Conservation (phyloP, 129 eudicot species). For the Flaveria robusta region DNA sequence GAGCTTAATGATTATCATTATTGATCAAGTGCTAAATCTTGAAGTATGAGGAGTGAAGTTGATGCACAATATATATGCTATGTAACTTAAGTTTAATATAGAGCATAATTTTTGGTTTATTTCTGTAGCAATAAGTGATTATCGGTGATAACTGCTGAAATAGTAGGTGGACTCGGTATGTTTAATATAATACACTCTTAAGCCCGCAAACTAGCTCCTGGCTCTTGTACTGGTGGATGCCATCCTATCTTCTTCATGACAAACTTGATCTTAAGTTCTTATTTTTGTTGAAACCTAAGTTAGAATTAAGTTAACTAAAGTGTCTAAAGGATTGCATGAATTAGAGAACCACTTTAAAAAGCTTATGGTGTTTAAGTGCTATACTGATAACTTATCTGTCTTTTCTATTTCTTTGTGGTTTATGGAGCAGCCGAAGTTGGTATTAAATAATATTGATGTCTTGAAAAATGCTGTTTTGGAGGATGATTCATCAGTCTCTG, state of each 20-base stretch:
- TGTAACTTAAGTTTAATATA: slow-evolving; percentile 1
- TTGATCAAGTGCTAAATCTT: slow-evolving; percentile 13
- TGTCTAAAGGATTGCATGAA: background rate
- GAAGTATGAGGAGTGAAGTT: background rate
- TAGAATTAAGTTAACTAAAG: slow-evolving; percentile 18
- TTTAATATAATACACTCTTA: background rate
- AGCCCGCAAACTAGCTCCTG: background rate
- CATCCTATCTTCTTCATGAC: background rate
- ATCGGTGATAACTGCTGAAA: slow-evolving; percentile 7
- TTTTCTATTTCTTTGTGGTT: slow-evolving; percentile 15
- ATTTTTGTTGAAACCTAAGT: background rate
- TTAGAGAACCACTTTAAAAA: slow-evolving; percentile 8
- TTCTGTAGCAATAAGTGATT: background rate
- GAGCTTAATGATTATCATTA: slow-evolving; percentile 7
- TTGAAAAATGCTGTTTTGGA: slow-evolving; percentile 60
- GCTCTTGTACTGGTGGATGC: background rate
- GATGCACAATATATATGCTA: background rate
- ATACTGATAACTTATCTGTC: slow-evolving; percentile 15
- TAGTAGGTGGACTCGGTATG: background rate
- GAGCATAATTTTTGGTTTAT: slow-evolving; percentile 4
- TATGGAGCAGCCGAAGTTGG: slow-evolving; percentile 77
- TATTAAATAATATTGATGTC: slow-evolving; percentile 83
- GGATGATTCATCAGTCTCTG: slow-evolving; percentile 69
- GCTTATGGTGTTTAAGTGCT: slow-evolving; percentile 10
- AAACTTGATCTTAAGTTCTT: background rate